Conservation (phyloP, 1,284 basidiomycete genomes). For the Ceratobasidium theobromae region DNA sequence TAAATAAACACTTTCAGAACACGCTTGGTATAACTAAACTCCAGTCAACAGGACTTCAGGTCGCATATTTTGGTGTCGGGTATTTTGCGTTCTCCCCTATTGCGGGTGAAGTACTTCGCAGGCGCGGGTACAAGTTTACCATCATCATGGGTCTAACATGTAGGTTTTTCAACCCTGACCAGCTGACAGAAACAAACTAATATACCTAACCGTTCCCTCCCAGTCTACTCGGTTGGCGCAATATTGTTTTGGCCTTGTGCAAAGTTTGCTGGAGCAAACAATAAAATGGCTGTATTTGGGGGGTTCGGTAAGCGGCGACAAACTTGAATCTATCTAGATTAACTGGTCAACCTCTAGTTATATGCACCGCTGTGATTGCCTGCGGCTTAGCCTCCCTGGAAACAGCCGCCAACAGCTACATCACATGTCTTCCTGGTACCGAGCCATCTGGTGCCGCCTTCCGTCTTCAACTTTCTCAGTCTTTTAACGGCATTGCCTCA, state of each 20-base stretch:
- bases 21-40: constrained; percentile 72
- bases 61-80: constrained; percentile 78
- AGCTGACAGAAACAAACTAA: constrained; percentile 13
- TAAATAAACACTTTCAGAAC: constrained; percentile 78
- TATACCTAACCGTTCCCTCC: not conserved
- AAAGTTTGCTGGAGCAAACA: constrained; percentile 51
- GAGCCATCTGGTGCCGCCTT: constrained; percentile 70
- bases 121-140: constrained; percentile 51
- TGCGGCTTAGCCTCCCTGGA: constrained; percentile 71
- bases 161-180: not conserved
- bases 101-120: constrained; percentile 55
- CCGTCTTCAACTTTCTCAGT: constrained; percentile 78
- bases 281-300: constrained; percentile 53
- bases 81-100: constrained; percentile 65
- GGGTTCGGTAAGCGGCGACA: constrained; percentile 62
- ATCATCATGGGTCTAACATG: constrained; percentile 34
- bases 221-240: constrained; percentile 49
- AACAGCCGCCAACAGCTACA: constrained; percentile 79
- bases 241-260: constrained; percentile 83
- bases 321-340: not conserved
- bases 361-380: constrained; percentile 47
- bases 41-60: constrained; percentile 67
- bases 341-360: not conserved
- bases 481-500: constrained; percentile 77
- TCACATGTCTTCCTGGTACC: constrained; percentile 56